Conservation (phyloP, 2,329 filamentous ascomycete species). For the Scedosporium aurantiacum region DNA sequence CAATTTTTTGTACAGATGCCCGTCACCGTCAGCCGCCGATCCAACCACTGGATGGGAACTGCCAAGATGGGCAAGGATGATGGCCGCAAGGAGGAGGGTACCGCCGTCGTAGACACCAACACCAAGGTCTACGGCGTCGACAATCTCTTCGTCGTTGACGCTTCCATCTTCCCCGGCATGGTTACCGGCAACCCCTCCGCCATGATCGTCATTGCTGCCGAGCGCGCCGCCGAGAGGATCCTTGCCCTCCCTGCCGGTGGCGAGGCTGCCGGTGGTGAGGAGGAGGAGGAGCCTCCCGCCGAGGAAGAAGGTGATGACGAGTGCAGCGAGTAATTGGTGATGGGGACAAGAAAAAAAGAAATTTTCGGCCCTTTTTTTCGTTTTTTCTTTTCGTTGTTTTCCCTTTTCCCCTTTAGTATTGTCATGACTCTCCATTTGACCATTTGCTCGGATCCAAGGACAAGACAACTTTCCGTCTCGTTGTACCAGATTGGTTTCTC, state of each 20-base stretch:
- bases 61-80: conserved; percentile 50
- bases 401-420: background rate
- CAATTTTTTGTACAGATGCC: conserved; percentile 17
- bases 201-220: conserved; percentile 52
- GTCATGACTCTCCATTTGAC: background rate
- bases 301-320: background rate
- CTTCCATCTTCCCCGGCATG: conserved; percentile 58
- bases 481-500: conserved; percentile 1
- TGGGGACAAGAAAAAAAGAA: no score
- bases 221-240: conserved; percentile 38
- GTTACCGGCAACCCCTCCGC: conserved; percentile 58
- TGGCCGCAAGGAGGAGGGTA: conserved; percentile 38
- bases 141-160: conserved; percentile 59
- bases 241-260: conserved; percentile 7
- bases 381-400: background rate
- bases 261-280: background rate
- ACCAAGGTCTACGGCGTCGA: conserved; percentile 57
- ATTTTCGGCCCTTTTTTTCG: background rate
- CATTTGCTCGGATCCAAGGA: background rate
- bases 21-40: conserved; percentile 26
- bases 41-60: conserved; percentile 47
- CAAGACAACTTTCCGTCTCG: background rate
- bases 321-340: no score
- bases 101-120: conserved; percentile 50
- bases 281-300: background rate